Evolutionary conservation across 2,329 filamentous ascomycete species (phyloP).

Genomic region (Dactylonectria estremocensis): DNA sequence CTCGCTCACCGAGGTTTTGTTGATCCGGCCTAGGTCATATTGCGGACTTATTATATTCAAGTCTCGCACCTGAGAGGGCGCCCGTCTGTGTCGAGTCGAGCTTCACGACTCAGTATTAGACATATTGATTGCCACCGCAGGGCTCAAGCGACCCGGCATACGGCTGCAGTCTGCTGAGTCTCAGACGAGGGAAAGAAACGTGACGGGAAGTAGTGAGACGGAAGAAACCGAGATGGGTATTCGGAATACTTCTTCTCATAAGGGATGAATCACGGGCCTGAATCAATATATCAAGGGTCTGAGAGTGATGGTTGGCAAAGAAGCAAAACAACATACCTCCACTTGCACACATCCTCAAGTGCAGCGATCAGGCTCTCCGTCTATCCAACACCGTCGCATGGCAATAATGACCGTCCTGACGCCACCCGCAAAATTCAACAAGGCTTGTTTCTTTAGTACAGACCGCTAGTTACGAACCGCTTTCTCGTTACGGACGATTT

Average conservation of each 20-base stretch:
- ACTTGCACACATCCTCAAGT: background rate
- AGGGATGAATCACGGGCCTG: background rate
- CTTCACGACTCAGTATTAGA: background rate
- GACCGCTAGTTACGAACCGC: background rate
- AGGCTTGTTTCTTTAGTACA: background rate
- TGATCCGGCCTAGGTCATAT: background rate
- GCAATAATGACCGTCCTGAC: slow-evolving; percentile 1
- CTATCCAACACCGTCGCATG: background rate
- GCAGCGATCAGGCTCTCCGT: background rate
- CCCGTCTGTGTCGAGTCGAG: background rate
- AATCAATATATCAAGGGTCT: background rate
- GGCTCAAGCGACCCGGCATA: background rate
- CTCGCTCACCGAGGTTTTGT: background rate
- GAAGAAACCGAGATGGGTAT: background rate
- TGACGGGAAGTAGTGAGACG: background rate
- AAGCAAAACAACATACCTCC: slow-evolving; percentile 15
- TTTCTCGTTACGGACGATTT: background rate
- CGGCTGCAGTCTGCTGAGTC: background rate
- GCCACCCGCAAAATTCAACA: background rate
- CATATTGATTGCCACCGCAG: background rate
- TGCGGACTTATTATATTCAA: background rate
- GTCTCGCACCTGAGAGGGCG: background rate
- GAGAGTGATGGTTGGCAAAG: background rate
- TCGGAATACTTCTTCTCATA: slow-evolving; percentile 7
- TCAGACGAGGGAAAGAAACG: background rate